These are phyloP conservation scores for Mycena capillaripes DNA, from an alignment of 768 basidiomycete species.

Conservation along the genomic window DNA sequence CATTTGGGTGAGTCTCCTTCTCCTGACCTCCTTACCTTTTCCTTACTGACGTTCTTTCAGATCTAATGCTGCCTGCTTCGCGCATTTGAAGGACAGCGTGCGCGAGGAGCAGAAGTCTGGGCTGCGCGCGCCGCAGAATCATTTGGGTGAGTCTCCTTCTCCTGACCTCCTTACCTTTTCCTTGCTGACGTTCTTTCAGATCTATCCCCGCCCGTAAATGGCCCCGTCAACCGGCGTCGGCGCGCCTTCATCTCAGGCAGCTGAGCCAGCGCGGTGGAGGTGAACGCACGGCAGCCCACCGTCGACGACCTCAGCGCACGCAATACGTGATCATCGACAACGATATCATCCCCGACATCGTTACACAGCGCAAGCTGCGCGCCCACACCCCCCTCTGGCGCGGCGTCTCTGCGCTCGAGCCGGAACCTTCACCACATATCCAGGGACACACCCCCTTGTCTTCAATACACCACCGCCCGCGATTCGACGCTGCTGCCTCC, in stretches of 20 bases:
- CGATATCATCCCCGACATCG: conserved; percentile 58
- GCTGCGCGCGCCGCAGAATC: no score
- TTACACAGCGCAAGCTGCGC: conserved; percentile 65
- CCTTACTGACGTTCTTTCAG: no score
- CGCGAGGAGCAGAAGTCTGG: no score
- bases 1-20: no score
- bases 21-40: no score
- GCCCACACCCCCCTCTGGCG: conserved; percentile 75
- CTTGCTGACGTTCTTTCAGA: no score
- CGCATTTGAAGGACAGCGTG: no score
- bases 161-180: no score
- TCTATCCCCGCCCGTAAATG: conserved; percentile 38
- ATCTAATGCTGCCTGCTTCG: no score
- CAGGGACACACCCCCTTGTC: conserved; percentile 16
- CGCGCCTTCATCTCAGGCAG: conserved; percentile 44
- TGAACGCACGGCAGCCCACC: conserved; percentile 61
- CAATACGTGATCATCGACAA: conserved; percentile 58
- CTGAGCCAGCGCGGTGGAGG: conserved; percentile 38
- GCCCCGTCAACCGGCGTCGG: not conserved
- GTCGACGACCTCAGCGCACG: no score
- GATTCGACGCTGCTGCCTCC: conserved; percentile 31
- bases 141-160: no score
- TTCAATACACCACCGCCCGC: conserved; percentile 41
- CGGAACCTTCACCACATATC: conserved; percentile 34
- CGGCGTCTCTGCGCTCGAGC: conserved; percentile 75